Base-by-base conservation (phyloP, 1,284 basidiomycete genomes). In the Malassezia japonica region DNA sequence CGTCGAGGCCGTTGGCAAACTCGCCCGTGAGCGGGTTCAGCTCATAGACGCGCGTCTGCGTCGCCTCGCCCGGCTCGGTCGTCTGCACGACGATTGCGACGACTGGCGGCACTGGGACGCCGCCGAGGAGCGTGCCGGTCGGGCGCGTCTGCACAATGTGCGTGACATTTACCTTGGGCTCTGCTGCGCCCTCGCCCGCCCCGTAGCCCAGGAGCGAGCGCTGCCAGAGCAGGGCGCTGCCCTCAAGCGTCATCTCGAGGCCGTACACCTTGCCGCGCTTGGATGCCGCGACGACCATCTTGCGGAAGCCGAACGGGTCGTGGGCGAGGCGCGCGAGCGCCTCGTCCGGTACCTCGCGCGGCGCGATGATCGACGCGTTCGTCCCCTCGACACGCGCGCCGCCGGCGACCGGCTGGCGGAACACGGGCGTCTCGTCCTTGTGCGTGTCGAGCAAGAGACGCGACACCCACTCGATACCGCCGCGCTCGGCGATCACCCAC, bases 281-380 rank as follows among this genome's bases (percentile, higher is more conserved):
- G 1, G 86, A 87, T 0, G 82, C 84, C 3, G 78, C 79, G 2
- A 94, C 79, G 42, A 91, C 79, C 33, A 95, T 73, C 72, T 94
- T 87, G 40, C 85, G 79, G 74, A 94, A 87, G 0, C 88, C 90
- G 68, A 92, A 94, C 1, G 82, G 75, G 66, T 94, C 87, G 23
- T 60, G 59, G 53, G 57, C 62, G 15, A 68, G 57, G 13, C 38
- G 40, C n/a, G 52, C 56, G 2, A 58, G 52, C 15, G 52, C 43
- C 31, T 61, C 60, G 49, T 48, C 43, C 4, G 56, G 45, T n/a
- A 62, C 62, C 10, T 48, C 27, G 13, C 64, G 63, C 15, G 60
- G 54, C 27, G 64, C 64, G 21, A 55, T 34, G 16, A 33, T n/a
- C n/a, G 41, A 27, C 21, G 33, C 47, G 48, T 28, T 25, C 36